Evolutionary conservation across 1,139 yeast species (phyloP), one percentile per base, ranked within the genome.

Genomic region (Barnettozyma hawaiiensis): DNA sequence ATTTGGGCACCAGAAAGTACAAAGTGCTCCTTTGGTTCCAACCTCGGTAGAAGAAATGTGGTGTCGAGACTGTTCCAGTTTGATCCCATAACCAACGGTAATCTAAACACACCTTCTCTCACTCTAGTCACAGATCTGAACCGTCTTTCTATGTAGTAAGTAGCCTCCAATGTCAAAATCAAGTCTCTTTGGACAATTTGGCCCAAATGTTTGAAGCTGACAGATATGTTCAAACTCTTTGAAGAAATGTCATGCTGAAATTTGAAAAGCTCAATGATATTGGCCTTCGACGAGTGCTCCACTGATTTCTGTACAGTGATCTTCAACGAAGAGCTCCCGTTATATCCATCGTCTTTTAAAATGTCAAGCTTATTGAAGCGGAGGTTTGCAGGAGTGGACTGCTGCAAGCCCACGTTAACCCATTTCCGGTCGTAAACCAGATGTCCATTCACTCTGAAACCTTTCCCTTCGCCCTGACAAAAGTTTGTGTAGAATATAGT

Each of bases 401-500:
- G 49, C 45, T 65, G 69, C 12, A 63, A 43, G n/a, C 55, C 58
- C 2, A 53, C 52, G 43, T 66, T 58, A 8, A 65, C 66, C 71
- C 72, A 68, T 7, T 36, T 50, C 1, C 52, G 40, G n/a, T 46
- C 38, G 40, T 45, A 64, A 0, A 62, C 54, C 3, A 42, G 45
- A 3, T 46, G 40, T 1, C 71, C 71, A 27, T 48, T 44, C 5
- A 55, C 50, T 31, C 42, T 53, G 44, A 59, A 66, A 10, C 42
- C 42, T 4, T 44, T 29, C 0, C 71, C 72, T 43, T 63, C 61
- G 8, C 71, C 72, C 20, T 49, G 55, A 19, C 58, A 52, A 45
- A 67, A 68, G 39, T 63, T 61, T 0, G 71, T 65, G 44, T 65
- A 66, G 40, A 66, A 68, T 1, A 55, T 40, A 14, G 62, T 52